Evolutionary conservation across 345 rosid species (phyloP).

Genomic region (Gossypium bickii): DNA sequence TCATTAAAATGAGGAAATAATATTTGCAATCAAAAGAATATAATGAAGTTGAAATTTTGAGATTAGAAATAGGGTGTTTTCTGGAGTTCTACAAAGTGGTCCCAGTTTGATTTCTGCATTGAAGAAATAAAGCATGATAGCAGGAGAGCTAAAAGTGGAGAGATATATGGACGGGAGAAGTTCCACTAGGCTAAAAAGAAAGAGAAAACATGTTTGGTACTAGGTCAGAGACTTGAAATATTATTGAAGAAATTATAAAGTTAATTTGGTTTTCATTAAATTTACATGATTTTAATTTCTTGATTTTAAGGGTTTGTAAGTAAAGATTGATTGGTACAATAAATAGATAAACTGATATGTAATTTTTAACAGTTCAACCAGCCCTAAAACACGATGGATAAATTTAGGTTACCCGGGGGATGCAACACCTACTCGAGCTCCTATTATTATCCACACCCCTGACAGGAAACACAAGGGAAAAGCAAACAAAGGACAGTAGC

Average conservation of each 20-base stretch:
- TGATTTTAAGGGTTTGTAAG: neutral
- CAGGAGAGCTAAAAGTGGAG: neutral
- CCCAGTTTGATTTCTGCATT: neutral
- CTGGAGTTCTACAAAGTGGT: neutral
- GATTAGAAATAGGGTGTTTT: neutral
- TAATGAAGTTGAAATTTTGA: constrained; percentile 1
- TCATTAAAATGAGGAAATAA: neutral
- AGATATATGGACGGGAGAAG: neutral
- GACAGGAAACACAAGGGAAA: neutral
- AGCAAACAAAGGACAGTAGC: constrained; percentile 1
- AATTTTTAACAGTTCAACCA: neutral
- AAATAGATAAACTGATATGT: neutral
- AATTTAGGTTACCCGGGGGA: neutral
- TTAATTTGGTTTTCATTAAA: neutral
- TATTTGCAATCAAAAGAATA: neutral
- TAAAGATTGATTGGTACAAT: neutral
- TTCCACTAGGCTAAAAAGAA: neutral
- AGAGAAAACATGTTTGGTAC: neutral
- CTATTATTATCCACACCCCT: neutral
- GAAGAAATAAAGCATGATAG: neutral
- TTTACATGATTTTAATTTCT: neutral
- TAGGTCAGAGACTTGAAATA: neutral
- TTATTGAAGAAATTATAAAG: neutral
- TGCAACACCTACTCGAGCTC: no score
- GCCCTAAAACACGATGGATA: no score